Conservation (phyloP, 2,329 filamentous ascomycete genomes). For the Diaporthe helianthi region DNA sequence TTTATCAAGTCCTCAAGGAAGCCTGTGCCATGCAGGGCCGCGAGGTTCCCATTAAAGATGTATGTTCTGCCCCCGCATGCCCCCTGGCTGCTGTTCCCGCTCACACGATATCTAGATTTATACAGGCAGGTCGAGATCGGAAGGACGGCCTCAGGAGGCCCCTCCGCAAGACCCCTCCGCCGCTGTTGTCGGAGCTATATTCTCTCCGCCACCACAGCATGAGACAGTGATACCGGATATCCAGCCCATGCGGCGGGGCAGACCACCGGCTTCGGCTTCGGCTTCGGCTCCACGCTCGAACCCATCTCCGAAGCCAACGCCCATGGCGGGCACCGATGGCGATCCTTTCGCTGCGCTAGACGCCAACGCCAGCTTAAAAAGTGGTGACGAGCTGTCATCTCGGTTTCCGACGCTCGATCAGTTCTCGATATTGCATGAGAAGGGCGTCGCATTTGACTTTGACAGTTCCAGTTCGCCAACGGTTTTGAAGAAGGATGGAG, state of each 20-base stretch:
- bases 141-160: conserved; percentile 61
- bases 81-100: conserved; percentile 33
- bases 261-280: conserved; percentile 61
- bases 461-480: conserved; percentile 61
- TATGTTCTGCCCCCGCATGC: conserved; percentile 52
- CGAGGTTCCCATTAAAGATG: conserved; percentile 87
- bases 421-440: conserved; percentile 88
- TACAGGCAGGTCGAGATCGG: conserved; percentile 66
- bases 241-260: conserved; percentile 89
- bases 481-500: conserved; percentile 67
- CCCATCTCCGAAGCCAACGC: conserved; percentile 60
- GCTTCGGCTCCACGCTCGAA: conserved; percentile 47
- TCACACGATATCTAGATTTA: conserved; percentile 69
- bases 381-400: conserved; percentile 77
- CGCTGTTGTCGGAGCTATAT: conserved; percentile 79
- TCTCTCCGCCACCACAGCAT: conserved; percentile 75
- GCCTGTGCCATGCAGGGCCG: conserved; percentile 88
- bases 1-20: conserved; percentile 91
- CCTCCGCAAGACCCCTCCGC: conserved; percentile 62
- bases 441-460: conserved; percentile 85
- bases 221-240: conserved; percentile 84
- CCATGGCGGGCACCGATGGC: conserved; percentile 70
- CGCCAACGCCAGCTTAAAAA: conserved; percentile 53
- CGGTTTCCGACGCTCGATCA: conserved; percentile 92
- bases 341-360: conserved; percentile 95